Conservation (phyloP, 805 yeast genomes). For the Lipomyces oligophaga region DNA sequence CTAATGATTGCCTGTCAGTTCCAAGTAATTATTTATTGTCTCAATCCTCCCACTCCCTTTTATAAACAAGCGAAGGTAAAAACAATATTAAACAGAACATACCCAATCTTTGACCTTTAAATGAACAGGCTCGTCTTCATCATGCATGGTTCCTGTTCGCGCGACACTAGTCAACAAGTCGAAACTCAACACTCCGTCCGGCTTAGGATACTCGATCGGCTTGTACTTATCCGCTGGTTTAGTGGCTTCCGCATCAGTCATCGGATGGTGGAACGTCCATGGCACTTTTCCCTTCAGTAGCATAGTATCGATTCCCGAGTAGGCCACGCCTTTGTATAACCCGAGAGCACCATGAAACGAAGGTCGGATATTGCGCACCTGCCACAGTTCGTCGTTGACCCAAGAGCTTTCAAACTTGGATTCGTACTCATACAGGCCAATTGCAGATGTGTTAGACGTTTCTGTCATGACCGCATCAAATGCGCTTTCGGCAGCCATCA, state of each 20-base stretch:
- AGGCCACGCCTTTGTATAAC: slow-evolving; percentile 71
- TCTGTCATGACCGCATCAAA: slow-evolving; percentile 48
- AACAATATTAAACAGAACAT: background rate
- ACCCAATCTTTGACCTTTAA: slow-evolving; percentile 48
- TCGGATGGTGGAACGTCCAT: slow-evolving; percentile 73
- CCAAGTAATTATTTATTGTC: too few species aligned
- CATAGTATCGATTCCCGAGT: slow-evolving; percentile 80
- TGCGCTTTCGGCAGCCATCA: slow-evolving; percentile 87
- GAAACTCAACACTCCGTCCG: slow-evolving; percentile 88
- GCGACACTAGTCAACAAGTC: slow-evolving; percentile 93
- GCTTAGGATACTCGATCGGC: slow-evolving; percentile 88
- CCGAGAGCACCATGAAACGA: slow-evolving; percentile 79
- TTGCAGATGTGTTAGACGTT: slow-evolving; percentile 28
- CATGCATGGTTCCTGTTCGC: slow-evolving; percentile 93
- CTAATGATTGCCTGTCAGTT: slow-evolving; percentile 47
- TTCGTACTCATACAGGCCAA: slow-evolving; percentile 57
- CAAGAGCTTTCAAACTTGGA: slow-evolving; percentile 68
- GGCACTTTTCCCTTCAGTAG: slow-evolving; percentile 76
- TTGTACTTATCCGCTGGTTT: slow-evolving; percentile 58
- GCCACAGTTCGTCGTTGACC: slow-evolving; percentile 78
- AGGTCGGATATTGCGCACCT: slow-evolving; percentile 88
- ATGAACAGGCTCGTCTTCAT: slow-evolving; percentile 90
- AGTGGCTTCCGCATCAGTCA: slow-evolving; percentile 71
- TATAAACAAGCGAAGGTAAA: background rate
- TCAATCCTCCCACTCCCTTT: background rate